Percentiles rank a stretch among this genome's conserved stretches.
phyloP scores from a whole-genome alignment of 192 early-diverging fungal genomes.

The Entomortierella lignicola region DNA sequence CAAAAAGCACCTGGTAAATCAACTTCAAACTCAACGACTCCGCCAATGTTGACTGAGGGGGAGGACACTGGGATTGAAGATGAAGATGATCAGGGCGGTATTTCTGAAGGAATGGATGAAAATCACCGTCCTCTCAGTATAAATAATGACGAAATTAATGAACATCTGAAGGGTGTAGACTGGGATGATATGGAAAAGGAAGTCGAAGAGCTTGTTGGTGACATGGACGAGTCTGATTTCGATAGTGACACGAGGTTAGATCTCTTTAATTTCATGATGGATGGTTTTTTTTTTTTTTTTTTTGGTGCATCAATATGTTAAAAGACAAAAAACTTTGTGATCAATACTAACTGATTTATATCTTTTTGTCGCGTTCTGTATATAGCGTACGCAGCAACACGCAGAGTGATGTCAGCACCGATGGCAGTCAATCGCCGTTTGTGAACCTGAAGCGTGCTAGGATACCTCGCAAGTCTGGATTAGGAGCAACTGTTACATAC shows the following conservation, averaged over 20 bases:
- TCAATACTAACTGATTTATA: no score
- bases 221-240: constrained; percentile 65
- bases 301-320: constrained; percentile 5
- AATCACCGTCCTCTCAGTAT: constrained; percentile 27
- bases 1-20: constrained; percentile 17
- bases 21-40: constrained; percentile 19
- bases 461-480: constrained; percentile 29
- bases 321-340: no score
- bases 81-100: constrained; percentile 60
- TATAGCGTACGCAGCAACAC: constrained; percentile 37
- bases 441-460: constrained; percentile 34
- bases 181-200: constrained; percentile 66
- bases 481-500: constrained; percentile 25
- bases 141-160: constrained; percentile 11
- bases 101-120: constrained; percentile 59
- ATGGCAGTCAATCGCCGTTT: constrained; percentile 28
- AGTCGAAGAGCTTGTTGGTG: constrained; percentile 66
- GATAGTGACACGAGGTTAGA: constrained; percentile 61
- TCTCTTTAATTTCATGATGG: neutral
- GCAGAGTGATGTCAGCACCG: constrained; percentile 43
- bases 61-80: constrained; percentile 56
- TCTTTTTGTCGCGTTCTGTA: constrained; percentile 32
- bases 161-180: constrained; percentile 41
- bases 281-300: constrained; percentile 24
- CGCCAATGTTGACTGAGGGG: constrained; percentile 44